Base-by-base conservation (phyloP, 352 stramenopile genomes). In the Phytophthora pini region DNA sequence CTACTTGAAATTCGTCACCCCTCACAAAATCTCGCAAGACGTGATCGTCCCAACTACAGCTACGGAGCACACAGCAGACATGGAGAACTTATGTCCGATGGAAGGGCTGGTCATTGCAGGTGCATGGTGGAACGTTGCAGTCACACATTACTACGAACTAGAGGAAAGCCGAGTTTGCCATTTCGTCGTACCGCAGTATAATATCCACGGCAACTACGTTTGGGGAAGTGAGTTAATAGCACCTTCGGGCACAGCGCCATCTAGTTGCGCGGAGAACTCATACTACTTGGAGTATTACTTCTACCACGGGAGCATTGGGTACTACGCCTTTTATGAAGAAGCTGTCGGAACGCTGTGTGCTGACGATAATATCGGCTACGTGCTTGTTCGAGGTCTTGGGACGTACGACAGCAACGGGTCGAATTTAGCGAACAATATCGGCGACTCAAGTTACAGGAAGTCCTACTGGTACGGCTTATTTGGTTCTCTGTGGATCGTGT, bases 231-330 rank as follows among this genome's bases (percentile, higher is more conserved):
- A 68, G 29, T 39, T 55, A 45, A n/a, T n/a, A 5, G 8, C 13
- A 20, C 44, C 29, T 8, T 65, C 51, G 6, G 15, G 20, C 1
- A 61, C 47, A 4, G 27, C 48, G 9, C 61, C 69, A 13, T 44
- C 48, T 22, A 70, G 38, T 12, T 59, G 57, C 39, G 39, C 39
- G 22, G 27, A 20, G 7, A 64, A 63, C 32, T 53, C 50, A 31
- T 76, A 73, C 32, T 61, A 51, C 29, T 50, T 76, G n/a, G 57
- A 77, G 15, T 72, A 77, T 40, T 71, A 72, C 27, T 72, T 72
- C 27, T 72, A 72, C 46, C 64, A 72, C 36, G 64, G 64, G 0
- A 72, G 64, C n/a, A 72, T 72, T 17, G 64, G 64, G 1, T 68
- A 72, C 39, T 72, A 72, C 24, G 45, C 57, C 0, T 72, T 72